Evolutionary conservation across 371 early-diverging fungal genomes (phyloP), one percentile per base, ranked within the genome.

Genomic region (Chytridiales sp.): DNA sequence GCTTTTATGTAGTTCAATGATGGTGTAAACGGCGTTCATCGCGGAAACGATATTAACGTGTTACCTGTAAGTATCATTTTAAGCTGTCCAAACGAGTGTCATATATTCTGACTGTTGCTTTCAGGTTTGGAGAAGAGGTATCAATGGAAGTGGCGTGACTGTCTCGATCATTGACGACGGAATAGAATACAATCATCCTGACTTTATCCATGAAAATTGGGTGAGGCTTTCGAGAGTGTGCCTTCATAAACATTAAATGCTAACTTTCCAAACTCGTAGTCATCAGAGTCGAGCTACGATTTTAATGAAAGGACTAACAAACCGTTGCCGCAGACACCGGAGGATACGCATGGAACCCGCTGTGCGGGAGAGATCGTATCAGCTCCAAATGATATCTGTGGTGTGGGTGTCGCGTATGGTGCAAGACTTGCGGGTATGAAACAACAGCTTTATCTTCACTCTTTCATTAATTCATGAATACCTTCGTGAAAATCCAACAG

Each of bases 331-430:
- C 59, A 50, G 32, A 85, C 89, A 15, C 13, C 13, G 1, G 42
- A 42, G 51, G 97, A 96, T 69, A 77, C 79, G 43, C 97, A 96
- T 68, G 97, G 96, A 39, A 95, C 97, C 0, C 73, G 97, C 42
- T 95, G 95, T 74, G 97, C 97, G 9, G 97, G 96, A 6, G 90
- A 94, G 72, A 89, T 96, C 43, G 97, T 92, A 0, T 92, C 94
- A 36, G 34, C 44, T 5, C 79, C 78, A 2, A 64, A 65, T 21
- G 70, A 86, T 67, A 84, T 85, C 3, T 95, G 97, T 59, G 95
- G 95, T 17, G 86, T 95, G 0, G 97, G 97, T 21, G 86, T 94
- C 42, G 95, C 96, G 0, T 92, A 83, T 68, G 82, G 86, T 34
- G 84, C 94, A n/a, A 81, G 84, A 49, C 85, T 96, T 2, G 81